Conservation (phyloP, 371 early-diverging fungal genomes). For the Entomophthora muscae region DNA sequence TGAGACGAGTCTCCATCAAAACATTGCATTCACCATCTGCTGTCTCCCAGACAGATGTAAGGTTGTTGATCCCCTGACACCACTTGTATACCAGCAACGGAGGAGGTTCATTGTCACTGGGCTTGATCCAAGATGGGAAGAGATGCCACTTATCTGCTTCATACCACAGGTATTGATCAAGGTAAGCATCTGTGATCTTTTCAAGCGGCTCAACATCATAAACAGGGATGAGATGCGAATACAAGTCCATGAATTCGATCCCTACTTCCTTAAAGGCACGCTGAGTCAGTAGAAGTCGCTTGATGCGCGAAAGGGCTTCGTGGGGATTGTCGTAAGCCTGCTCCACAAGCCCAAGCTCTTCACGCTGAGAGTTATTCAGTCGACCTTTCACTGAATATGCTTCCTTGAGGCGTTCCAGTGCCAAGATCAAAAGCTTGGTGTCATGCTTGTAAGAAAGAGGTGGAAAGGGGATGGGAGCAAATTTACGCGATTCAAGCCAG, state of each 20-base stretch:
- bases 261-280: constrained; percentile 98
- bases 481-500: constrained; percentile 95
- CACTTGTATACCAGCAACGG: constrained; percentile 94
- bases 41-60: constrained; percentile 90
- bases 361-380: constrained; percentile 88
- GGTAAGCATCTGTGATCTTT: constrained; percentile 96
- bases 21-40: constrained; percentile 82
- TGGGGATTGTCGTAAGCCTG: constrained; percentile 96
- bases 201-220: constrained; percentile 96
- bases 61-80: constrained; percentile 95
- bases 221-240: constrained; percentile 86
- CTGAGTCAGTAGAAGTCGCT: constrained; percentile 90
- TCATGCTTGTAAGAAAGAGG: constrained; percentile 98
- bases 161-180: constrained; percentile 98
- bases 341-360: constrained; percentile 93
- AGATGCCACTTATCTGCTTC: constrained; percentile 74
- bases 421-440: constrained; percentile 87
- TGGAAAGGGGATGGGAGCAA: constrained; percentile 97
- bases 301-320: constrained; percentile 85
- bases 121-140: constrained; percentile 97
- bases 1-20: constrained; percentile 83
- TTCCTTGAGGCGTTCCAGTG: constrained; percentile 90
- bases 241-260: constrained; percentile 97
- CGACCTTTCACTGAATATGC: constrained; percentile 92
- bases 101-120: constrained; percentile 92